A percentile compares a stretch with the other conserved stretches of the same genome.
These are phyloP conservation scores for Silybum marianum DNA, from an alignment of 129 eudicot species.

Conservation along the genomic window DNA sequence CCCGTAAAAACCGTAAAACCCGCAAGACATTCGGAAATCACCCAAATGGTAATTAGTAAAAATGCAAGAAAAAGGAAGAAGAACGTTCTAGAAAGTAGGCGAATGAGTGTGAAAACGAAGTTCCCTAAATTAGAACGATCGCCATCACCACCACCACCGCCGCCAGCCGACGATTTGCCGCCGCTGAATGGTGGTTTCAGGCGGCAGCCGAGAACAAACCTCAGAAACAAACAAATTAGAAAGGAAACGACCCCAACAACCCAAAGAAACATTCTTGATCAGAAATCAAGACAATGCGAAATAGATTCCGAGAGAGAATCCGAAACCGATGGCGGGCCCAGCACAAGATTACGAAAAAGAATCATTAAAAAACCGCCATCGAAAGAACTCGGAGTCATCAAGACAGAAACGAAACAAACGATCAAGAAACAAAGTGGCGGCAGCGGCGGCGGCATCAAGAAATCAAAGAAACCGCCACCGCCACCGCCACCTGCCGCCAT, in stretches of 20 bases:
- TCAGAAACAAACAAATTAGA: slow-evolving; percentile 31
- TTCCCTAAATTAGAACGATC: slow-evolving; percentile 36
- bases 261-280: slow-evolving; percentile 24
- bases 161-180: slow-evolving; percentile 26
- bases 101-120: slow-evolving; percentile 43
- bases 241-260: slow-evolving; percentile 12
- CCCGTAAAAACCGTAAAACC: slow-evolving; percentile 37
- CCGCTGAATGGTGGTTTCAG: slow-evolving; percentile 33
- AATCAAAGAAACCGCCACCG: slow-evolving; percentile 37
- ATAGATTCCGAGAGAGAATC: slow-evolving; percentile 45
- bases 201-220: slow-evolving; percentile 43
- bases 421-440: slow-evolving; percentile 27
- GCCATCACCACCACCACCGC: neutral
- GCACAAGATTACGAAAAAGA: slow-evolving; percentile 75
- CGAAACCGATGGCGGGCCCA: slow-evolving; percentile 43
- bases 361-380: slow-evolving; percentile 51
- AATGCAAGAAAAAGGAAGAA: slow-evolving; percentile 58
- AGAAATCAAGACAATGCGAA: slow-evolving; percentile 30
- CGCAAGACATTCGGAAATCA: slow-evolving; percentile 22
- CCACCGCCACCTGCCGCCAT: slow-evolving; percentile 13
- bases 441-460: slow-evolving; percentile 14
- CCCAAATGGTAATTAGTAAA: slow-evolving; percentile 30
- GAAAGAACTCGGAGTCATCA: slow-evolving; percentile 27
- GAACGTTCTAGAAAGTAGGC: slow-evolving; percentile 31
- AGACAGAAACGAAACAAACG: slow-evolving; percentile 39